Percentiles rank a stretch among this genome's conserved stretches.
These are phyloP conservation scores for Lojkania enalia DNA, from an alignment of 2,329 filamentous ascomycete genomes.

Conservation along the genomic window DNA sequence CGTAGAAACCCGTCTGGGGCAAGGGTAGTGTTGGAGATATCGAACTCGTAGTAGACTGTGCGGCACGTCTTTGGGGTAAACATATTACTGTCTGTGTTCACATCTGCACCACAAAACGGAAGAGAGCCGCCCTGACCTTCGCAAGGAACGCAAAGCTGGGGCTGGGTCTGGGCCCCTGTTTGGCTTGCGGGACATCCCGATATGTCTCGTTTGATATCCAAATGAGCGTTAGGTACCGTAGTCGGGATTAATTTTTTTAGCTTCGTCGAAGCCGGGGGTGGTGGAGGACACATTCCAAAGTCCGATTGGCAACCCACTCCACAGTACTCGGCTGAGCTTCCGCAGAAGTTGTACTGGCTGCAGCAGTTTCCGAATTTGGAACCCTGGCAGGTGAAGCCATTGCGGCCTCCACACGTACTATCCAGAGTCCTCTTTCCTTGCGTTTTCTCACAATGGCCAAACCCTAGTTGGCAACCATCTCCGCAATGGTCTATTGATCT, in stretches of 20 bases:
- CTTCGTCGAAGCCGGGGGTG: not conserved
- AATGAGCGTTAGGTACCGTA: too few species aligned
- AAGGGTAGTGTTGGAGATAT: slow-evolving; percentile 42
- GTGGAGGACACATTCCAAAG: slow-evolving; percentile 17
- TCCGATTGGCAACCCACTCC: slow-evolving; percentile 12
- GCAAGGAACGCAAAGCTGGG: slow-evolving; percentile 33
- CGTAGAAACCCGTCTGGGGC: slow-evolving; percentile 7
- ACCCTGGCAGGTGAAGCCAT: slow-evolving; percentile 26
- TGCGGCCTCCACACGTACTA: slow-evolving; percentile 24
- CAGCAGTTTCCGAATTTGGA: slow-evolving; percentile 27
- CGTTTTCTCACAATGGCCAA: slow-evolving; percentile 24
- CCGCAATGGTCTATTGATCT: slow-evolving; percentile 24
- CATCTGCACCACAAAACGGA: slow-evolving; percentile 40
- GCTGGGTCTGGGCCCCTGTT: too few species aligned
- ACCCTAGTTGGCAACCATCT: slow-evolving; percentile 23
- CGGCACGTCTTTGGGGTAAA: slow-evolving; percentile 44
- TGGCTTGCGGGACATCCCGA: too few species aligned
- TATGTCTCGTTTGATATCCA: too few species aligned
- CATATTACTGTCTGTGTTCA: slow-evolving; percentile 42
- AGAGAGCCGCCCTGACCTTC: slow-evolving; percentile 37
- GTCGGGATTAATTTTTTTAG: too few species aligned
- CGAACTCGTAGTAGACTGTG: slow-evolving; percentile 45
- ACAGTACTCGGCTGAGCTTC: slow-evolving; percentile 20
- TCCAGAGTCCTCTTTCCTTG: slow-evolving; percentile 20
- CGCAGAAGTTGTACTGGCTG: slow-evolving; percentile 27